Percentiles rank a stretch among this genome's conserved stretches.
Evolutionary conservation across 768 basidiomycete species (phyloP).

Genomic region (Leccinum olivaceopallidum): DNA sequence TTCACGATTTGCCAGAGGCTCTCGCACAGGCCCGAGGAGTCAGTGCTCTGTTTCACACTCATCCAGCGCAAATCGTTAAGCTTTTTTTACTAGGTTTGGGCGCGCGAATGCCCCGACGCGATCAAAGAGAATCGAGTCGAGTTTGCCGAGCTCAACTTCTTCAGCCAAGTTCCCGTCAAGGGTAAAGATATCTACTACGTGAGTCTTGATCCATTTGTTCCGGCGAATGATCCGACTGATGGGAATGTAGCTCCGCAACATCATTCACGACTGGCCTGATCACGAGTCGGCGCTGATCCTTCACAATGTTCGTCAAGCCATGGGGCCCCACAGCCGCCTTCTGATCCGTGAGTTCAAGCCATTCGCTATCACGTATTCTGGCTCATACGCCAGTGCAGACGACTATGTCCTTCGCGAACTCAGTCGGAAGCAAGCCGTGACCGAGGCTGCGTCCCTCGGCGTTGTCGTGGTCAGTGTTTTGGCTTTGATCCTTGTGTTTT

Average conservation of each 20-base stretch:
- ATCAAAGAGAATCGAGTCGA: conserved; percentile 26
- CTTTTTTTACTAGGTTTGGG: conserved; percentile 24
- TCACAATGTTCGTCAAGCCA: conserved; percentile 30
- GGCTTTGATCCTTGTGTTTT: neutral
- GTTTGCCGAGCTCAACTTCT: conserved; percentile 33
- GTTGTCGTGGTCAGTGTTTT: conserved; percentile 16
- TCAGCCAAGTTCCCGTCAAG: conserved; percentile 28
- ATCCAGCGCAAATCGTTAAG: neutral
- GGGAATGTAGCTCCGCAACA: conserved; percentile 19
- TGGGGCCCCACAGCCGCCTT: conserved; percentile 31
- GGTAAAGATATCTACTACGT: conserved; percentile 36
- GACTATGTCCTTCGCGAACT: conserved; percentile 24
- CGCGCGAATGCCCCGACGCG: conserved; percentile 25
- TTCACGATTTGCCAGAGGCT: conserved; percentile 33
- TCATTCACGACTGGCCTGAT: conserved; percentile 38
- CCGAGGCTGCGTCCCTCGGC: conserved; percentile 15
- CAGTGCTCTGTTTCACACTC: neutral
- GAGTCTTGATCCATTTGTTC: conserved; percentile 2
- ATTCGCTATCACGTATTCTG: neutral
- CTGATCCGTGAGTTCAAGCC: conserved; percentile 30
- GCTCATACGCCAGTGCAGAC: conserved; percentile 15
- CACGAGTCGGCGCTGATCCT: conserved; percentile 27
- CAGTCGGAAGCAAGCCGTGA: conserved; percentile 14
- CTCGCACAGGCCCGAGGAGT: conserved; percentile 25
- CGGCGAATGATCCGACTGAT: neutral